Base-by-base conservation (phyloP, 2,329 filamentous ascomycete genomes). In the Chaetomium sp. region DNA sequence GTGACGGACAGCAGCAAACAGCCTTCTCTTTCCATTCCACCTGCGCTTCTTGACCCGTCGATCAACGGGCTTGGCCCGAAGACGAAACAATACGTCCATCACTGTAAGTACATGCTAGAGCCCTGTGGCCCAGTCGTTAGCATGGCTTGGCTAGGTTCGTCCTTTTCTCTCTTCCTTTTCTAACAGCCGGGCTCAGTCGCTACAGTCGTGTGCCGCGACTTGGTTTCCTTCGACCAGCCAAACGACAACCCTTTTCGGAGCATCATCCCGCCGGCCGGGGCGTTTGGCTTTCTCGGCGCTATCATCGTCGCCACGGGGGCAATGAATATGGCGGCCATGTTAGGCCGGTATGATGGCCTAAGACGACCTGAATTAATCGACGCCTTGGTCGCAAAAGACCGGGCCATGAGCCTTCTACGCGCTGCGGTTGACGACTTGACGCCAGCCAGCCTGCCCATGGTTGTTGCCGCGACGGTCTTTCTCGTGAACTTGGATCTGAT, bases 401-500 rank as follows among this genome's bases (percentile, higher is more conserved):
- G 74, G 55, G 75, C 76, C 1, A 67, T 78, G 34, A 66, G 66
- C 1, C 68, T 76, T 49, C 71, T 78, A 61, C 70, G 68, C 12
- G 54, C 62, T 2, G 76, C 74, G 3, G 57, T 79, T 27, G 67
- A 71, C 50, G 64, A 71, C 14, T 66, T 75, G 8, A 67, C 70
- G 8, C 65, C 68, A 2, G 67, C 69, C 2, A 70, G 69, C 11
- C 68, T 68, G 11, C 59, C 62, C 10, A 59, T 63, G 46, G 59
- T 77, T 2, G 68, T 79, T 2, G 73, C 76, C 1, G 73, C 76
- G 0, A 73, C 76, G 3, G 67, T 78, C 14, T 78, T 79, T 63
- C 74, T 79, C 60, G 69, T 79, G 66, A 76, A 78, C 58, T 68
- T 79, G 49, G 74, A 79, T 65, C 67, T 79, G 48, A 75, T 79